A percentile compares a stretch with the other conserved stretches of the same genome.
Evolutionary conservation across 495 filamentous ascomycete genomes (phyloP).

Genomic region (Aspergillus taichungensis): DNA sequence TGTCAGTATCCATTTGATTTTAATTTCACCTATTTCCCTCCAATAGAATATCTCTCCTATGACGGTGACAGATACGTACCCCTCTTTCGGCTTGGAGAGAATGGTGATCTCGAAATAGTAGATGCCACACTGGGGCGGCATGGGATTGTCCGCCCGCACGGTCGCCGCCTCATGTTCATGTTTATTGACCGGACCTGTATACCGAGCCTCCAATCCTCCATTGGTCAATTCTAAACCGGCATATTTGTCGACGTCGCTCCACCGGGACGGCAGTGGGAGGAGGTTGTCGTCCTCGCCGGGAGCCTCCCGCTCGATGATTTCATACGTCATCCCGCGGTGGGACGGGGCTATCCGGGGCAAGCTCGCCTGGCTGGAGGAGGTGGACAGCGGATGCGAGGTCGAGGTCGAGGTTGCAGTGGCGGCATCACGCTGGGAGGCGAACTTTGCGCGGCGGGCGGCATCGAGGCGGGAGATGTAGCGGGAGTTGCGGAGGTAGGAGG

Average conservation of each 20-base stretch:
- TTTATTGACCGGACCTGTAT: constrained; percentile 50
- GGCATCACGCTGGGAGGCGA: constrained; percentile 41
- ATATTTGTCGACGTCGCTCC: constrained; percentile 73
- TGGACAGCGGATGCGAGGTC: constrained; percentile 42
- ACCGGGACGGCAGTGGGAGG: constrained; percentile 67
- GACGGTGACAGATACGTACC: constrained; percentile 46
- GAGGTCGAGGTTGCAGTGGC: constrained; percentile 29
- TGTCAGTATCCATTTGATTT: constrained; percentile 12
- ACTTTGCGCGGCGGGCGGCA: constrained; percentile 54
- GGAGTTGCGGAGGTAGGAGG: constrained; percentile 74
- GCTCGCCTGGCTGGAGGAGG: constrained; percentile 54
- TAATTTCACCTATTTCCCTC: background rate
- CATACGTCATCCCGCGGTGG: constrained; percentile 76
- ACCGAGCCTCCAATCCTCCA: constrained; percentile 74
- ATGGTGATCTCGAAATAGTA: constrained; percentile 97
- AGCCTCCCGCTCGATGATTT: constrained; percentile 74
- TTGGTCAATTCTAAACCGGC: constrained; percentile 61
- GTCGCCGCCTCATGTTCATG: constrained; percentile 77
- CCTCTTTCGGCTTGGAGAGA: constrained; percentile 73
- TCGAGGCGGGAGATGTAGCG: constrained; percentile 67
- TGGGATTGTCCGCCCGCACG: constrained; percentile 76
- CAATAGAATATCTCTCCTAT: background rate
- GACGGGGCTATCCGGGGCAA: constrained; percentile 59
- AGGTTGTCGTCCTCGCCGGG: constrained; percentile 46
- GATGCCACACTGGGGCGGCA: constrained; percentile 86